Evolutionary conservation across 2,329 filamentous ascomycete genomes (phyloP).

Genomic region (Phyllosticta paracitricarpa): DNA sequence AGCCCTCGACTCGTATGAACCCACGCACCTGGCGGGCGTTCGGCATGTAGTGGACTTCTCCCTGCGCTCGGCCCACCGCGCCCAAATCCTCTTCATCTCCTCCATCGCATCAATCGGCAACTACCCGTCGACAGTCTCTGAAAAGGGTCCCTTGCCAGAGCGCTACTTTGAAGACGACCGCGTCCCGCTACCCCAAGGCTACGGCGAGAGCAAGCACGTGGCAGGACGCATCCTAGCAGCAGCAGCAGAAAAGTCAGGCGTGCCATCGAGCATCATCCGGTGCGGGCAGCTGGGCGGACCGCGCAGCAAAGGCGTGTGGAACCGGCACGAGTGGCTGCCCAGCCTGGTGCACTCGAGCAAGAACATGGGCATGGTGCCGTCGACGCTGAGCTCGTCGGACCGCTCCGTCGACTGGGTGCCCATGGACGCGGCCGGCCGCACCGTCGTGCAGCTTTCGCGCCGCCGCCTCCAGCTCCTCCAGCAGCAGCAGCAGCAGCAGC

Average conservation of each 20-base stretch:
- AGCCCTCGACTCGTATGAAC: conserved; percentile 20
- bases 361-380: conserved; percentile 14
- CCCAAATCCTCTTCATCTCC: conserved; percentile 29
- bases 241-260: conserved; percentile 19
- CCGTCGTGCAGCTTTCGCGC: neutral
- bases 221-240: conserved; percentile 21
- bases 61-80: conserved; percentile 11
- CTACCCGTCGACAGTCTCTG: conserved; percentile 10
- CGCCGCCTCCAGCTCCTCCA: neutral
- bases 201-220: conserved; percentile 30
- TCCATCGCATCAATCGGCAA: conserved; percentile 27
- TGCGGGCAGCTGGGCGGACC: conserved; percentile 24
- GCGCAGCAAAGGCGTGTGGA: conserved; percentile 16
- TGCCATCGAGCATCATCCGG: conserved; percentile 17
- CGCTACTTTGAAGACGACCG: conserved; percentile 17
- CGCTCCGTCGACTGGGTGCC: conserved; percentile 19
- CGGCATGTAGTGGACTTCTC: conserved; percentile 29
- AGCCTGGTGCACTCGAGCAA: conserved; percentile 16
- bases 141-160: conserved; percentile 22
- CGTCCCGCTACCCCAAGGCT: conserved; percentile 24
- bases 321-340: conserved; percentile 20
- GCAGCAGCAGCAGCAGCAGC: no score
- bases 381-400: conserved; percentile 13
- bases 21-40: conserved; percentile 19
- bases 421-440: conserved; percentile 5